Evolutionary conservation across 2,329 filamentous ascomycete species (phyloP).

Genomic region (Apiospora sp.): DNA sequence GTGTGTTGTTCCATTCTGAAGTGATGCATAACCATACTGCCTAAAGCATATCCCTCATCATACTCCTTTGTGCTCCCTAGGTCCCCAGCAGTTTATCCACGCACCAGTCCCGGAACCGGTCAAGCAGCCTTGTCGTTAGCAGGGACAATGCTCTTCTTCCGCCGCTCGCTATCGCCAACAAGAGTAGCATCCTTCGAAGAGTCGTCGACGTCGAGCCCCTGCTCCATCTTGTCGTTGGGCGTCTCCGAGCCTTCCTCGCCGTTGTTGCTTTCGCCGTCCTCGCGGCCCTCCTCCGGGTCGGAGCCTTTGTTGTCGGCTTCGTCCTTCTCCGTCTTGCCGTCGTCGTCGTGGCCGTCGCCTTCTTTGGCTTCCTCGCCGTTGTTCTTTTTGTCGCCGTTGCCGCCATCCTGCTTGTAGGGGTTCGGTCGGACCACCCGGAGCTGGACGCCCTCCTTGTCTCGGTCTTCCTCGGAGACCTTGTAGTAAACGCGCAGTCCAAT

Average conservation of each 20-base stretch:
- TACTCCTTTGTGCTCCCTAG: background rate
- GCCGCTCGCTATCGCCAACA: constrained; percentile 38
- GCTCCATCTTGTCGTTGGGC: constrained; percentile 32
- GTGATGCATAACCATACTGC: constrained; percentile 12
- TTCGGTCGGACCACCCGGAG: constrained; percentile 51
- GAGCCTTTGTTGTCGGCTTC: constrained; percentile 35
- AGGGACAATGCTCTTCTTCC: constrained; percentile 42
- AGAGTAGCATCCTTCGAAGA: constrained; percentile 44
- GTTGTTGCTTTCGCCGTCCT: constrained; percentile 25
- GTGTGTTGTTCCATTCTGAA: background rate
- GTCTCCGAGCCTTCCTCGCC: constrained; percentile 33
- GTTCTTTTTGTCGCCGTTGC: constrained; percentile 26
- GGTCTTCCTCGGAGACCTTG: constrained; percentile 49
- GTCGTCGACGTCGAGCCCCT: constrained; percentile 49
- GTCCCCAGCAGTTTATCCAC: constrained; percentile 23
- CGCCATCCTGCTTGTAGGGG: constrained; percentile 40
- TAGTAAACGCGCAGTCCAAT: constrained; percentile 69
- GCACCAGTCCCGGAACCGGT: constrained; percentile 19
- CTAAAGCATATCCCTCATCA: background rate
- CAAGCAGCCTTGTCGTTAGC: constrained; percentile 21
- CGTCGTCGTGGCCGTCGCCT: constrained; percentile 31
- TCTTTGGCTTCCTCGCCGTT: constrained; percentile 37
- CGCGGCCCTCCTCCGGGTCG: constrained; percentile 36
- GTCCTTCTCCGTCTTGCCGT: constrained; percentile 36
- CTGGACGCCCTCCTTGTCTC: constrained; percentile 45